Conservation (phyloP, 345 rosid genomes). For the Streptanthus diversifolius region DNA sequence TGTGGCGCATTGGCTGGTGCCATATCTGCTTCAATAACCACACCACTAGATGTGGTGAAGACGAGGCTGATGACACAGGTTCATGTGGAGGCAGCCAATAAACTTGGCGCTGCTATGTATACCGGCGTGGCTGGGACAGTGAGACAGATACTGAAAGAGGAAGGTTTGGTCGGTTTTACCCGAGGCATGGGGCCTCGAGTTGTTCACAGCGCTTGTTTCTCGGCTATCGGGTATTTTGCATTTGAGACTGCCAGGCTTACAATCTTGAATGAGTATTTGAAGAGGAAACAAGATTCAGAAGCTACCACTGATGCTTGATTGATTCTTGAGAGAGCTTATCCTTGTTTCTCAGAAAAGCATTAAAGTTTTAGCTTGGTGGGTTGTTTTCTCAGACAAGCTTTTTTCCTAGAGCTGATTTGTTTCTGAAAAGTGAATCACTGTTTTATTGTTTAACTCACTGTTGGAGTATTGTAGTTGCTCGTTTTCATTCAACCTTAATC, state of each 20-base stretch:
- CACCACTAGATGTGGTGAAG: slow-evolving; percentile 90
- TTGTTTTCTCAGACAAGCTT: not conserved
- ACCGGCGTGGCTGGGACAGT: slow-evolving; percentile 57
- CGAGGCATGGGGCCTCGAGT: slow-evolving; percentile 88
- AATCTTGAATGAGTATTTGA: slow-evolving; percentile 66
- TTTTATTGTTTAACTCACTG: not conserved
- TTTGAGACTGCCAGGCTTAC: slow-evolving; percentile 89
- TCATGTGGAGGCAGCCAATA: slow-evolving; percentile 42
- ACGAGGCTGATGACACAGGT: slow-evolving; percentile 93
- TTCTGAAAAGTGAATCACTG: not conserved
- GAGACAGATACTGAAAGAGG: slow-evolving; percentile 80
- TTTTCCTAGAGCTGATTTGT: not conserved
- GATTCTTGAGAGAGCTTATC: slow-evolving; percentile 17
- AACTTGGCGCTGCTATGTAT: slow-evolving; percentile 61
- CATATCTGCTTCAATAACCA: slow-evolving; percentile 81
- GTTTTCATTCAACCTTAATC: not conserved
- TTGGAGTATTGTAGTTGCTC: not conserved
- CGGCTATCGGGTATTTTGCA: slow-evolving; percentile 86
- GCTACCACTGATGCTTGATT: not conserved
- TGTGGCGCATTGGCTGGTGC: slow-evolving; percentile 95
- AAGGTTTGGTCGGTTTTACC: slow-evolving; percentile 82
- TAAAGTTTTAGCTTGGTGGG: not conserved
- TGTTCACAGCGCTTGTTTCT: slow-evolving; percentile 89
- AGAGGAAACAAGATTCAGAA: slow-evolving; percentile 49
- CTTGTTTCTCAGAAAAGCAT: not conserved